phyloP scores from a whole-genome alignment of 108 stramenopile species.

The Cylindrotheca closterium region DNA sequence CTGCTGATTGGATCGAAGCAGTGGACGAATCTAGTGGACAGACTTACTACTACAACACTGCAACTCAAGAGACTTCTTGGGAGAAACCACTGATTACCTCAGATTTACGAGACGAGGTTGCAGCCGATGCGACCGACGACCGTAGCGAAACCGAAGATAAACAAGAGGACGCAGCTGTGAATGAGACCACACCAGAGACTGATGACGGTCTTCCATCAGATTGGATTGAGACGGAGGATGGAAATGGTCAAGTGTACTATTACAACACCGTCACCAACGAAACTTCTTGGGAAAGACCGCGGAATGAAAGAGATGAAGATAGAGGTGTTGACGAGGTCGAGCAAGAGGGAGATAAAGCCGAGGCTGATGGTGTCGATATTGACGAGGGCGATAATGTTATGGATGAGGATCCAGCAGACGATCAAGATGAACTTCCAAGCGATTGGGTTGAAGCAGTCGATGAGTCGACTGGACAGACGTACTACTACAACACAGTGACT shows the following conservation, averaged over 20 bases:
- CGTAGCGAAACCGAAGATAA: background rate
- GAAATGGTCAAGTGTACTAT: conserved; percentile 16
- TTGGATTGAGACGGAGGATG: background rate
- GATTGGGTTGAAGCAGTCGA: conserved; percentile 42
- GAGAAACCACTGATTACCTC: conserved; percentile 10
- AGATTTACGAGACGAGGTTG: background rate
- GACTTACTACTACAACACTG: conserved; percentile 22
- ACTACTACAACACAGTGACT: conserved; percentile 40
- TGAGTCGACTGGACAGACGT: conserved; percentile 36
- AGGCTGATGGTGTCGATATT: background rate
- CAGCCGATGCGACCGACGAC: background rate
- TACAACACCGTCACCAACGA: conserved; percentile 25
- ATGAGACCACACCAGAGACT: background rate
- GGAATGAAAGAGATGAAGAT: conserved; percentile 1
- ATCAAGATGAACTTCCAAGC: conserved; percentile 6
- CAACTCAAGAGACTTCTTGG: conserved; percentile 27
- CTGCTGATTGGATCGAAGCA: conserved; percentile 11
- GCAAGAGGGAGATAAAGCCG: conserved; percentile 7
- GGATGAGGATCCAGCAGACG: background rate
- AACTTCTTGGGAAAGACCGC: conserved; percentile 23
- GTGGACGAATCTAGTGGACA: conserved; percentile 19
- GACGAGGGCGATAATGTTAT: background rate
- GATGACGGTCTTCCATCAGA: background rate
- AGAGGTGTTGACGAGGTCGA: background rate
- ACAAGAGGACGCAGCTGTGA: background rate